Conservation (phyloP, 1,139 yeast species). For the Kurtzmaniella natalensis region DNA sequence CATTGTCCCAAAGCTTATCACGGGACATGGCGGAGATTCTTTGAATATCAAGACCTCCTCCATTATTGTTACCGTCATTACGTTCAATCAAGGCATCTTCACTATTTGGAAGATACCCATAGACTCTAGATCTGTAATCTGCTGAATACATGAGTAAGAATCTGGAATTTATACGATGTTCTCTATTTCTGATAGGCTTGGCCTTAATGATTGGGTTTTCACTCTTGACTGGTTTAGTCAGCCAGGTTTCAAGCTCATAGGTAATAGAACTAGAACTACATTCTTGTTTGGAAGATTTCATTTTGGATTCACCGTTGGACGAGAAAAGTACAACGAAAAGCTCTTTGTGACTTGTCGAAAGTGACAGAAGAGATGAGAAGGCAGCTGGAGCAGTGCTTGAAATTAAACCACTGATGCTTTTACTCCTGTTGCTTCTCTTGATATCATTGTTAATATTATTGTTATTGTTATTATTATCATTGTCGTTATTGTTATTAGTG, state of each 20-base stretch:
- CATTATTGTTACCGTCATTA: slow-evolving; percentile 26
- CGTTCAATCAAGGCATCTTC: slow-evolving; percentile 11
- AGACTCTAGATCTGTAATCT: slow-evolving; percentile 34
- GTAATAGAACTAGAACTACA: background rate
- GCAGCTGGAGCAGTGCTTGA: background rate
- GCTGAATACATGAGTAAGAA: slow-evolving; percentile 46
- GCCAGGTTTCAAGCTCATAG: slow-evolving; percentile 2
- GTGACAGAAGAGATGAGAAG: background rate
- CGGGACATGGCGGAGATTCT: slow-evolving; percentile 34
- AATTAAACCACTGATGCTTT: background rate
- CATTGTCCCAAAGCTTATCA: slow-evolving; percentile 47
- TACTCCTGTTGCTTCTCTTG: too few species aligned
- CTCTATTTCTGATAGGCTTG: slow-evolving; percentile 31
- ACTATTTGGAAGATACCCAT: slow-evolving; percentile 22
- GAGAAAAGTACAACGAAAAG: background rate
- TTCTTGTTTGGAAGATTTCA: background rate
- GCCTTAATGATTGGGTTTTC: background rate
- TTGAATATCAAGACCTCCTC: slow-evolving; percentile 24
- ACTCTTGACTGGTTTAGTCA: background rate
- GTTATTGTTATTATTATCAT: background rate
- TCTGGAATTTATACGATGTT: slow-evolving; percentile 41
- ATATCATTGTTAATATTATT: background rate
- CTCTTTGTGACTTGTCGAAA: background rate
- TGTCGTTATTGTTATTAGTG: too few species aligned
- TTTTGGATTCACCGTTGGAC: background rate